Percentiles rank a stretch among this genome's conserved stretches.
Evolutionary conservation across 2,329 filamentous ascomycete species (phyloP).

Genomic region (Microdochium trichocladiopsis): DNA sequence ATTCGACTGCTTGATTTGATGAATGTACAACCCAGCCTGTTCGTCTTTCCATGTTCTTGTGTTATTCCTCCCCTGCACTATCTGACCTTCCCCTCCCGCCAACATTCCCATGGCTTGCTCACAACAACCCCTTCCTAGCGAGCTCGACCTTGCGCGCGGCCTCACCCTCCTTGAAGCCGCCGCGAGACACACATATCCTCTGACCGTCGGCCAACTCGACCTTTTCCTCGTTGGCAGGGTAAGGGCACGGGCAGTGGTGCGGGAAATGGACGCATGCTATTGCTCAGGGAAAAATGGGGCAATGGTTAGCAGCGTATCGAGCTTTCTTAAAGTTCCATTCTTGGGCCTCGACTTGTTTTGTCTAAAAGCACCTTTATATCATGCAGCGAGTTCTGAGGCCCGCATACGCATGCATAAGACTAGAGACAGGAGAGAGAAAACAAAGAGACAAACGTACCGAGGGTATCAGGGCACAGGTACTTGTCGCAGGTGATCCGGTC

Average conservation of each 20-base stretch:
- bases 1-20: no score
- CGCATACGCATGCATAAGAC: neutral
- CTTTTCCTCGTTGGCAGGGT: slow-evolving; percentile 69
- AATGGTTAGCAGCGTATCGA: neutral
- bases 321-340: neutral
- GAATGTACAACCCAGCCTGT: no score
- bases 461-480: slow-evolving; percentile 89
- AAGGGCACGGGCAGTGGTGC: slow-evolving; percentile 93
- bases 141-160: slow-evolving; percentile 70
- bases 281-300: neutral
- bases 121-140: slow-evolving; percentile 71
- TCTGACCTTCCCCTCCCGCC: no score
- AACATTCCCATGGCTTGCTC: no score
- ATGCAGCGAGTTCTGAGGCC: neutral
- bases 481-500: slow-evolving; percentile 74
- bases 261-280: slow-evolving; percentile 87
- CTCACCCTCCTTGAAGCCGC: slow-evolving; percentile 67
- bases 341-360: neutral
- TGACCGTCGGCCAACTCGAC: slow-evolving; percentile 66
- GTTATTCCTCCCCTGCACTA: slow-evolving; percentile 1
- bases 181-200: slow-evolving; percentile 67
- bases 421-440: neutral
- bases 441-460: slow-evolving; percentile 33
- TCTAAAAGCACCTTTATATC: neutral
- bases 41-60: neutral